A percentile compares a stretch with the other conserved stretches of the same genome.
Conservation (phyloP, 306 rosid genomes). For the Medicago ruthenica region DNA sequence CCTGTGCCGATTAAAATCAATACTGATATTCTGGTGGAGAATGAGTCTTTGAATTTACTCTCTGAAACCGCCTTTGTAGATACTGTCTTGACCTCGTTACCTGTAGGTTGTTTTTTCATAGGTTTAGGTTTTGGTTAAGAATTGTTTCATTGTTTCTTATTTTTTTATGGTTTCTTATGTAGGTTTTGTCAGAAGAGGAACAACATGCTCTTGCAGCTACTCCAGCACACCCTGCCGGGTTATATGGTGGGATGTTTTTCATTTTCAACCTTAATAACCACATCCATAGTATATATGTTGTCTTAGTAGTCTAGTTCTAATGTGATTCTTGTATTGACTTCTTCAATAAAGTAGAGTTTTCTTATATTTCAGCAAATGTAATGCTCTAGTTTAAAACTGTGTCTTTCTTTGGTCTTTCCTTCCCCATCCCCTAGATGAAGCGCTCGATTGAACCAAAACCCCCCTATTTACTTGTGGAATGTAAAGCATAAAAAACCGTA, state of each 20-base stretch:
- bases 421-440: not conserved
- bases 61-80: slow-evolving; percentile 71
- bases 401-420: slow-evolving; percentile 2
- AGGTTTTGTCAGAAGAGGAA: slow-evolving; percentile 90
- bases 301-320: not conserved
- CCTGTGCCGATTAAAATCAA: slow-evolving; percentile 64
- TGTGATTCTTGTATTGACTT: not conserved
- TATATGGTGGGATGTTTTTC: slow-evolving; percentile 67
- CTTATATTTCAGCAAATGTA: slow-evolving; percentile 5
- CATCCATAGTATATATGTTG: slow-evolving; percentile 31
- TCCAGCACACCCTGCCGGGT: slow-evolving; percentile 92
- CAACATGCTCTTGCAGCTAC: slow-evolving; percentile 89
- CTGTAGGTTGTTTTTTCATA: slow-evolving; percentile 55
- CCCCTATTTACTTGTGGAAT: slow-evolving; percentile 21
- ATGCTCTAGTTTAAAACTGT: not conserved
- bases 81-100: slow-evolving; percentile 77
- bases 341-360: not conserved
- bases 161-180: slow-evolving; percentile 36
- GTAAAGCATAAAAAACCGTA: slow-evolving; percentile 5
- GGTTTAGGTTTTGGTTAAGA: slow-evolving; percentile 16
- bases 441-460: slow-evolving; percentile 4
- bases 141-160: slow-evolving; percentile 38
- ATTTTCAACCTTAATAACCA: slow-evolving; percentile 5
- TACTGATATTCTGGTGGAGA: slow-evolving; percentile 65
- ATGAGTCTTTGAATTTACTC: slow-evolving; percentile 69